These are phyloP conservation scores for Cutaneotrichosporon arboriforme DNA, from an alignment of 1,284 basidiomycete species.

Conservation along the genomic window DNA sequence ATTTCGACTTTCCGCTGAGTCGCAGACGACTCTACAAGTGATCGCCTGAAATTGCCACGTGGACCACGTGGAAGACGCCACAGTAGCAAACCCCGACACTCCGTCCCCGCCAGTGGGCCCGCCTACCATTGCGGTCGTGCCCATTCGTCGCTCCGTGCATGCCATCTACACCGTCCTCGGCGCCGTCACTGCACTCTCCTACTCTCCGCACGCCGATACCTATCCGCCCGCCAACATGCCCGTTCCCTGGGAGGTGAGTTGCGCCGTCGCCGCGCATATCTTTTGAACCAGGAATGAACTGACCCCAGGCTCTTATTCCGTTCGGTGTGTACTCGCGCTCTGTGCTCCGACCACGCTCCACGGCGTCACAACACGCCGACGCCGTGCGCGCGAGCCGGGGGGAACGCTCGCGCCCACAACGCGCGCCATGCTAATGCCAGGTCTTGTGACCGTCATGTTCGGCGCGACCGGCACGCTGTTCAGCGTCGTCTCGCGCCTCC, in stretches of 20 bases:
- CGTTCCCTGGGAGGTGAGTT: conserved; percentile 70
- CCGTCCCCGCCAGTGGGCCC: background rate
- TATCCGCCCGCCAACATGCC: conserved; percentile 57
- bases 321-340: conserved; percentile 58
- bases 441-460: conserved; percentile 80
- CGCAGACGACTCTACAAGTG: too few species aligned
- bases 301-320: conserved; percentile 68
- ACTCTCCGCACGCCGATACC: background rate
- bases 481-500: conserved; percentile 65
- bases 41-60: background rate
- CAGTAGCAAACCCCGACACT: background rate
- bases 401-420: background rate
- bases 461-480: conserved; percentile 78
- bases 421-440: conserved; percentile 48
- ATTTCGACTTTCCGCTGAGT: background rate
- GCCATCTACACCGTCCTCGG: background rate
- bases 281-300: too few species aligned
- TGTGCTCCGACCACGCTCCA: background rate
- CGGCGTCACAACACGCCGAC: background rate
- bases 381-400: background rate
- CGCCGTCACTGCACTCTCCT: background rate
- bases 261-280: background rate
- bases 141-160: conserved; percentile 4
- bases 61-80: conserved; percentile 1
- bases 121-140: conserved; percentile 8